These are phyloP conservation scores for Curvularia sp. DNA, from an alignment of 2,329 filamentous ascomycete species.

Conservation along the genomic window DNA sequence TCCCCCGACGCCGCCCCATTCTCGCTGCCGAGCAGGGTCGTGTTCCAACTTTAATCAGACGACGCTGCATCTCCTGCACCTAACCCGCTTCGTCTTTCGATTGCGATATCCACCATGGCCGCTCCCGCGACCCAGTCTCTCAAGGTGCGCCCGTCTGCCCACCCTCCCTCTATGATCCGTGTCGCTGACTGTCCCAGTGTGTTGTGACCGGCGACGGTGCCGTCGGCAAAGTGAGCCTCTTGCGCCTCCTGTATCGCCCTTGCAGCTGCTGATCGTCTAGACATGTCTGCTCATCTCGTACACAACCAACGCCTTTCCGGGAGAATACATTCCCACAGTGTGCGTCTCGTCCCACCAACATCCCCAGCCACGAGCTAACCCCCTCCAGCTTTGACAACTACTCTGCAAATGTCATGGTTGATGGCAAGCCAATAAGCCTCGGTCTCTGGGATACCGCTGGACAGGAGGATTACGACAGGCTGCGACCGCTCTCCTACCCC, in stretches of 20 bases:
- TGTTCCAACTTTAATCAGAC: constrained; percentile 32
- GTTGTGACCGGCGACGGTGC: constrained; percentile 99
- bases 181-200: constrained; percentile 66
- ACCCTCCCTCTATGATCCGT: background rate
- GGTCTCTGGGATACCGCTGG: constrained; percentile 98
- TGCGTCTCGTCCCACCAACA: constrained; percentile 54
- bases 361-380: constrained; percentile 32
- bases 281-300: constrained; percentile 99
- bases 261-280: constrained; percentile 59
- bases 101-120: constrained; percentile 62
- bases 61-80: constrained; percentile 67
- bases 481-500: constrained; percentile 94
- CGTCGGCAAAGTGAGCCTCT: constrained; percentile 83
- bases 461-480: constrained; percentile 96
- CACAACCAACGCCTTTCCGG: constrained; percentile 99
- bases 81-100: constrained; percentile 55
- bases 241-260: constrained; percentile 21
- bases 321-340: constrained; percentile 99
- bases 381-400: constrained; percentile 90
- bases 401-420: constrained; percentile 98
- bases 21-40: constrained; percentile 32
- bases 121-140: constrained; percentile 85
- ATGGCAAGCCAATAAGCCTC: constrained; percentile 95
- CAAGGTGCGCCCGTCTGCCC: constrained; percentile 67
- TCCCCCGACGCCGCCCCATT: constrained; percentile 29